Evolutionary conservation across 73 alveolate species (phyloP).

Genomic region (Paramecium tetraurelia): DNA sequence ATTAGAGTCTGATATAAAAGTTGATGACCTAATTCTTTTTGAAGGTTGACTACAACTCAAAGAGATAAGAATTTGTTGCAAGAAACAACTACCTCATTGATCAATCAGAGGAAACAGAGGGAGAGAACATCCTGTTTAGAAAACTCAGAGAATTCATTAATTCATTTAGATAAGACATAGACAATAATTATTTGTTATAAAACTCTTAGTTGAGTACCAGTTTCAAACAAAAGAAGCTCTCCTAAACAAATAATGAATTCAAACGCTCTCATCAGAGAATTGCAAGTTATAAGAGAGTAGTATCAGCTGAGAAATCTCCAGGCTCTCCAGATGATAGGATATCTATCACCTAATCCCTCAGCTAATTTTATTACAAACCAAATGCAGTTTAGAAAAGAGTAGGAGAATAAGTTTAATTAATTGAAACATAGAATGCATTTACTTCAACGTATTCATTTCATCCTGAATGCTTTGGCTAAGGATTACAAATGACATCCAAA

Average conservation of each 20-base stretch:
- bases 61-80: neutral
- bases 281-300: neutral
- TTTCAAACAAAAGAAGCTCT: neutral
- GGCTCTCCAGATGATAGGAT: constrained; percentile 9
- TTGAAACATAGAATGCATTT: neutral
- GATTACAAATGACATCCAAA: neutral
- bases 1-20: neutral
- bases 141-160: neutral
- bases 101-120: constrained; percentile 16
- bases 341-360: neutral
- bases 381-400: neutral
- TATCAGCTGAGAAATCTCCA: neutral
- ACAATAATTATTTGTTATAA: neutral
- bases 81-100: neutral
- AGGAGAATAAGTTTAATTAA: neutral
- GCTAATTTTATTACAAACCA: constrained; percentile 9
- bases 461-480: constrained; percentile 17
- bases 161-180: neutral
- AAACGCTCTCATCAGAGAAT: neutral
- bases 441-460: neutral
- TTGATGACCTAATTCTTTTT: neutral
- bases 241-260: neutral
- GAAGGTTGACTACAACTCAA: neutral
- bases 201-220: neutral
- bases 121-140: neutral